These are phyloP conservation scores for Dissophora ornata DNA, from an alignment of 192 early-diverging fungal species.

Conservation along the genomic window DNA sequence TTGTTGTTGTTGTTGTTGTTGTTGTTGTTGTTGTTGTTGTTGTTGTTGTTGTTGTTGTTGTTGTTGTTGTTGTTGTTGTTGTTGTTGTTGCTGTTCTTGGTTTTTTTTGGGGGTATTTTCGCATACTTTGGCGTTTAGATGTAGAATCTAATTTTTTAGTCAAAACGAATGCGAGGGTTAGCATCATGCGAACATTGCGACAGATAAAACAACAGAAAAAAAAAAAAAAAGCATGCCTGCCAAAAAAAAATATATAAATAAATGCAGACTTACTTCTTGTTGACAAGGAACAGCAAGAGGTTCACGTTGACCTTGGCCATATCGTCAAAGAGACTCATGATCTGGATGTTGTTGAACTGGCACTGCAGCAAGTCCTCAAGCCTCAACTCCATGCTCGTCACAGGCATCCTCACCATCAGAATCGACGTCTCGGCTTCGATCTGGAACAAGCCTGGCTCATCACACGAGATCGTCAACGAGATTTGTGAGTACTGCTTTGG, in stretches of 20 bases:
- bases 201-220: neutral
- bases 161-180: too few relatives aligned
- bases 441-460: constrained; percentile 90
- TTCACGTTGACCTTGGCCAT: constrained; percentile 96
- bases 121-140: too few relatives aligned
- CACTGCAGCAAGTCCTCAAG: constrained; percentile 94
- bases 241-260: neutral
- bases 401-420: constrained; percentile 73
- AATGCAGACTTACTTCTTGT: constrained; percentile 85
- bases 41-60: too few relatives aligned
- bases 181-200: too few relatives aligned
- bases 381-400: constrained; percentile 80
- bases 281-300: constrained; percentile 93
- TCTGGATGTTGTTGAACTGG: constrained; percentile 93
- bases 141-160: too few relatives aligned
- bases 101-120: too few relatives aligned
- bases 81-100: too few relatives aligned
- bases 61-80: too few relatives aligned
- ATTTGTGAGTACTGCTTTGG: constrained; percentile 91
- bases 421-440: constrained; percentile 90
- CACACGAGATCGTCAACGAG: constrained; percentile 90
- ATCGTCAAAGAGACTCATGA: constrained; percentile 93
- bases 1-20: too few relatives aligned
- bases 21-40: too few relatives aligned
- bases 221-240: neutral